Conservation (phyloP, 148 eudicot genomes). For the Rhododendron simsii region DNA sequence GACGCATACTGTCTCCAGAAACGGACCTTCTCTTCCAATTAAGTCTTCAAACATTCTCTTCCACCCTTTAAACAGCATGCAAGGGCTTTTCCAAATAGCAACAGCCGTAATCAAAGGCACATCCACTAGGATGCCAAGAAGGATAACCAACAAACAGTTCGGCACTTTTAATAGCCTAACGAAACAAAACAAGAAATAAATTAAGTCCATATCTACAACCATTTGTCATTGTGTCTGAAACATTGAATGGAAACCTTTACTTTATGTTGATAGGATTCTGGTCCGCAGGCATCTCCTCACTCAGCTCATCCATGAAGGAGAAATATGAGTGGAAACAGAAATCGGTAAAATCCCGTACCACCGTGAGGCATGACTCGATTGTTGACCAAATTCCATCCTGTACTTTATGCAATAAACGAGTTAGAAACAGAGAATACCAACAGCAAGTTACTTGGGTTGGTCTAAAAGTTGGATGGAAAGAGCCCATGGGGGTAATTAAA, state of each 20-base stretch:
- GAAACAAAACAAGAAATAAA: neutral
- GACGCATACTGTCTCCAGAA: conserved; percentile 82
- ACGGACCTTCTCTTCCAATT: conserved; percentile 89
- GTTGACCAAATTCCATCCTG: conserved; percentile 77
- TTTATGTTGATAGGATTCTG: conserved; percentile 62
- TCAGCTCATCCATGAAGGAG: conserved; percentile 85
- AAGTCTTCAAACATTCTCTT: conserved; percentile 81
- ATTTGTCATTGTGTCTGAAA: neutral
- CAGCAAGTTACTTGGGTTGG: neutral
- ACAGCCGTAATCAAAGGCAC: conserved; percentile 54
- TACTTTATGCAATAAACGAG: conserved; percentile 2
- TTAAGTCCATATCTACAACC: neutral
- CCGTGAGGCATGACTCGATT: conserved; percentile 56
- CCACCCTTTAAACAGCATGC: conserved; percentile 88
- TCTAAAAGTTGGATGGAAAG: neutral
- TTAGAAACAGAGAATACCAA: neutral
- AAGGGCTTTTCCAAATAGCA: conserved; percentile 89
- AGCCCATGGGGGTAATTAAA: neutral
- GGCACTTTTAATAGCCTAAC: conserved; percentile 61
- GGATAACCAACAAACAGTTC: conserved; percentile 45
- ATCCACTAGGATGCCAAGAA: conserved; percentile 59
- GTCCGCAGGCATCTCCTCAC: conserved; percentile 47
- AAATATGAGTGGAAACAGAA: conserved; percentile 90
- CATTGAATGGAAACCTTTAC: conserved; percentile 29
- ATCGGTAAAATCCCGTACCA: conserved; percentile 73